These are phyloP conservation scores for Kwoniella shivajii DNA, from an alignment of 1,284 basidiomycete species.

Conservation along the genomic window DNA sequence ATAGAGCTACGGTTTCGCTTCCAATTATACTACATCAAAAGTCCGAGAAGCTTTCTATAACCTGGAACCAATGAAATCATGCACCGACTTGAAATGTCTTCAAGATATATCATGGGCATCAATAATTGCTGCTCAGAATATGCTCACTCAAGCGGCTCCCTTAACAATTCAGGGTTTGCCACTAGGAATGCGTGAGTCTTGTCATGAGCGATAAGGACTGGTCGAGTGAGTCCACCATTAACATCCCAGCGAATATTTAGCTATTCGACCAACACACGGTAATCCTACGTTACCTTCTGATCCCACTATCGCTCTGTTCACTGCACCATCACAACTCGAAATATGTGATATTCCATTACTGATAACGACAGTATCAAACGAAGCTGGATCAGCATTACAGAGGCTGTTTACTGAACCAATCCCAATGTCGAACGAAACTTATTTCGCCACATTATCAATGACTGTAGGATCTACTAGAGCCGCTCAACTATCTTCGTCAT, in stretches of 20 bases:
- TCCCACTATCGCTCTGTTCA: constrained; percentile 66
- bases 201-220: no score
- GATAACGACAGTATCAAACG: constrained; percentile 68
- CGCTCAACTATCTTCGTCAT: constrained; percentile 57
- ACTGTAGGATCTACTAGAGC: constrained; percentile 62
- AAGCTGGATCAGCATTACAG: constrained; percentile 67
- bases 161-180: constrained; percentile 29
- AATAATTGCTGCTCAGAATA: constrained; percentile 61
- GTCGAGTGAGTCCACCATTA: background rate
- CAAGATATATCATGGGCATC: constrained; percentile 58
- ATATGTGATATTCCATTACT: constrained; percentile 65
- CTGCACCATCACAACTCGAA: constrained; percentile 61
- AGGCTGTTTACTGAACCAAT: constrained; percentile 49
- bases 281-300: constrained; percentile 37
- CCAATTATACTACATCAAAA: constrained; percentile 59
- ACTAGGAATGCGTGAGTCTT: constrained; percentile 31
- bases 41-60: constrained; percentile 63
- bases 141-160: constrained; percentile 55
- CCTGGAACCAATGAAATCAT: constrained; percentile 50
- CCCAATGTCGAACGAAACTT: constrained; percentile 55
- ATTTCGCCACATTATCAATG: constrained; percentile 54
- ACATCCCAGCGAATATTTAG: no score
- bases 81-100: constrained; percentile 56
- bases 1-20: constrained; percentile 73
- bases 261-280: constrained; percentile 40